phyloP scores from a whole-genome alignment of 768 basidiomycete genomes.

The Amanita rimosa region DNA sequence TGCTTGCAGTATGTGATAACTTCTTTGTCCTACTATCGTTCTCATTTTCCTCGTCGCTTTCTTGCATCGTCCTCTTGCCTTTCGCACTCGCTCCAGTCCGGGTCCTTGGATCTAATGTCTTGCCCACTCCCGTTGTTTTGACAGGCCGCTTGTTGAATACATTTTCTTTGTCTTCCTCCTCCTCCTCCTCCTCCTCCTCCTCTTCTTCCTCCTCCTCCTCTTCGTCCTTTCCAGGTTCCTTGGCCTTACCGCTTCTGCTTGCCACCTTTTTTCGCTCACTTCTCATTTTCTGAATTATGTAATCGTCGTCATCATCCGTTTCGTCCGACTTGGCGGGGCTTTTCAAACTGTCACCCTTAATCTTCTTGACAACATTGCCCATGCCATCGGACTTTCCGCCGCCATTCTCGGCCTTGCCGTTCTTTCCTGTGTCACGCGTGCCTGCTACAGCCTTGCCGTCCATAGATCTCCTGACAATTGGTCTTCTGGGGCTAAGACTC shows the following conservation, averaged over 20 bases:
- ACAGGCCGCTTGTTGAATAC: neutral
- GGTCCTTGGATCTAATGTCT: neutral
- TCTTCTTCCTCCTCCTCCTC: neutral
- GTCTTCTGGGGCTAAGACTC: neutral
- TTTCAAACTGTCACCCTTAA: neutral
- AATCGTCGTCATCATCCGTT: slow-evolving; percentile 1
- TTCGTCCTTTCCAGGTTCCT: neutral
- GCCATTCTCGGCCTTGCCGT: neutral
- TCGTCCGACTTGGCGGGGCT: slow-evolving; percentile 7
- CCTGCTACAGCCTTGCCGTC: no score
- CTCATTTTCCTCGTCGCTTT: neutral
- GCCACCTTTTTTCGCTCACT: neutral
- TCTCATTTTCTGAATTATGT: neutral
- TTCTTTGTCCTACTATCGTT: neutral
- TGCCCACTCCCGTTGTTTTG: neutral
- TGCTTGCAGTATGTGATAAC: neutral
- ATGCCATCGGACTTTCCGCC: neutral
- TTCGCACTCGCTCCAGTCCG: neutral
- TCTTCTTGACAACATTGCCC: neutral
- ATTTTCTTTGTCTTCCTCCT: neutral
- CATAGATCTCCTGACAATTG: no score
- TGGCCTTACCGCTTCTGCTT: neutral
- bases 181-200: neutral
- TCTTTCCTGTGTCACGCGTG: neutral
- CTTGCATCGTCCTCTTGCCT: neutral